Conservation (phyloP, 495 filamentous ascomycete genomes). For the Tuber brumale region DNA sequence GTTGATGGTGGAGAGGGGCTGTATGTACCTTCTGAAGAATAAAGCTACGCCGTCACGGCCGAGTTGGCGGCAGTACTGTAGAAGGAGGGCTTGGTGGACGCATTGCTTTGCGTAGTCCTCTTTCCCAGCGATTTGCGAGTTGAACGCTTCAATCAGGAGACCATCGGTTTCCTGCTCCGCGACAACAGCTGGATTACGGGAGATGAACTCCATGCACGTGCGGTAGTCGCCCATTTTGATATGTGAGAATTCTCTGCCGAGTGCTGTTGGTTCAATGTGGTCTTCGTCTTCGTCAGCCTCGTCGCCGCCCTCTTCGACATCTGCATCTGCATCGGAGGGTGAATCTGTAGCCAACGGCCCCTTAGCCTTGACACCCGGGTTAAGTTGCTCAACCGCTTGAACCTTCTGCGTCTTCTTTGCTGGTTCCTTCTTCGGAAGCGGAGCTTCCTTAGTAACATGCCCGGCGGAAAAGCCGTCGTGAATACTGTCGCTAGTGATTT, state of each 20-base stretch:
- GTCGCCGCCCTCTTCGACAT: constrained; percentile 50
- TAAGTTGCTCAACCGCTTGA: constrained; percentile 69
- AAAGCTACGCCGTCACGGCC: constrained; percentile 80
- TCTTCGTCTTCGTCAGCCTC: constrained; percentile 61
- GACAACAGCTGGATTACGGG: constrained; percentile 65
- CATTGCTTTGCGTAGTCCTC: constrained; percentile 75
- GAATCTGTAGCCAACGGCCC: constrained; percentile 12
- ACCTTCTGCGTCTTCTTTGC: constrained; percentile 45
- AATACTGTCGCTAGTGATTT: constrained; percentile 89
- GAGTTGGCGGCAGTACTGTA: constrained; percentile 89
- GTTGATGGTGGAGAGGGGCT: constrained; percentile 4
- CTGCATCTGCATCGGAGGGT: constrained; percentile 57
- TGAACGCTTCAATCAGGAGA: constrained; percentile 83
- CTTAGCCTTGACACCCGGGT: constrained; percentile 50
- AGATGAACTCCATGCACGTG: constrained; percentile 66
- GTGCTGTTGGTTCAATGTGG: constrained; percentile 62
- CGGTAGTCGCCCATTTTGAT: constrained; percentile 72
- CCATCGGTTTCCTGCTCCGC: constrained; percentile 87
- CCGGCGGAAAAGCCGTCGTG: constrained; percentile 90
- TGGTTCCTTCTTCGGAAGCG: constrained; percentile 43
- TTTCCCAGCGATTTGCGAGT: constrained; percentile 66
- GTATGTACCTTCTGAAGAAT: constrained; percentile 78
- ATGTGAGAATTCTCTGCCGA: constrained; percentile 70
- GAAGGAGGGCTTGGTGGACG: constrained; percentile 84
- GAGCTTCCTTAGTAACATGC: constrained; percentile 58